Conservation (phyloP, 306 rosid species). For the Glycine tomentella region DNA sequence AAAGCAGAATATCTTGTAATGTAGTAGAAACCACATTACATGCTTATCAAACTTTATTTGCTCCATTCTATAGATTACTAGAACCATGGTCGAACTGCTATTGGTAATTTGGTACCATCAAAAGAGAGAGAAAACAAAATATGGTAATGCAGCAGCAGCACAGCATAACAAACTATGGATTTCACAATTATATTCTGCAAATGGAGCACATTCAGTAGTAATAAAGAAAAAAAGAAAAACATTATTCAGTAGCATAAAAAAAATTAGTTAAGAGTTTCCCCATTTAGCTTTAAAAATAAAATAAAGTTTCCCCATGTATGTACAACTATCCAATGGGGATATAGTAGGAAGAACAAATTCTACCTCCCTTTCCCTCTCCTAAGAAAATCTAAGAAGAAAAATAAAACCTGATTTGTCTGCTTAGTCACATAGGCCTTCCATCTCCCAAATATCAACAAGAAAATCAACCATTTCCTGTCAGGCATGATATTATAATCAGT, state of each 20-base stretch:
- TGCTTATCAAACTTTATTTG: conserved; percentile 12
- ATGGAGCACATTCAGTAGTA: background rate
- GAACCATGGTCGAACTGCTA: background rate
- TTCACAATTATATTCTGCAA: background rate
- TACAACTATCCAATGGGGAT: too few relatives aligned
- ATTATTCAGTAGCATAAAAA: conserved; percentile 12
- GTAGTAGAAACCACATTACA: background rate
- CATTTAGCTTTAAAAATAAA: too few relatives aligned
- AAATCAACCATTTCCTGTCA: too few relatives aligned
- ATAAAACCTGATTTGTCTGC: too few relatives aligned
- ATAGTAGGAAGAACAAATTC: too few relatives aligned
- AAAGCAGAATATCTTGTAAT: conserved; percentile 4
- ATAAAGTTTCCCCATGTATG: too few relatives aligned
- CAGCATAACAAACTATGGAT: conserved; percentile 27
- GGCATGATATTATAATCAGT: too few relatives aligned
- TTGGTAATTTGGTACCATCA: background rate
- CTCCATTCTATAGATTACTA: conserved; percentile 1
- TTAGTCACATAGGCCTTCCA: too few relatives aligned
- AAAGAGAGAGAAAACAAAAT: background rate
- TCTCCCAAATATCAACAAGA: too few relatives aligned
- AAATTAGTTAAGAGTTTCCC: too few relatives aligned
- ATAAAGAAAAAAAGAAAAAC: background rate
- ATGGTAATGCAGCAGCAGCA: conserved; percentile 24
- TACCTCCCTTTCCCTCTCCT: too few relatives aligned
- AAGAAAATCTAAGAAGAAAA: too few relatives aligned